Evolutionary conservation across 495 filamentous ascomycete species (phyloP).

Genomic region (Pyrenula aspistea): DNA sequence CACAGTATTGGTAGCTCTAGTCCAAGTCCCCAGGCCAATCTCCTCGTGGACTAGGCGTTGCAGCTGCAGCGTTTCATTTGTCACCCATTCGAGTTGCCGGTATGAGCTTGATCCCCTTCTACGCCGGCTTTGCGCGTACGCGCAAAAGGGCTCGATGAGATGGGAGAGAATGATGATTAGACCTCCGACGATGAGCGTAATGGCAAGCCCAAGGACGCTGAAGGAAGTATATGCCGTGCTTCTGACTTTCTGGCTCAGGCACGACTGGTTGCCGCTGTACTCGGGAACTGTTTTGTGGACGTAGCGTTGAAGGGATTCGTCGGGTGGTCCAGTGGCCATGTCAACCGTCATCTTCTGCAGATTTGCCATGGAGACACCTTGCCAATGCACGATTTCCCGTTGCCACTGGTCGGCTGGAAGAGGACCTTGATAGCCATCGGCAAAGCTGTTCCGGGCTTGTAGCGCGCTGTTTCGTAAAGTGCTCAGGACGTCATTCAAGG

Average conservation of each 20-base stretch:
- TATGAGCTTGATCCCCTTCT: not conserved
- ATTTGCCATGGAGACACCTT: slow-evolving; percentile 3
- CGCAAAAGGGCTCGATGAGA: slow-evolving; percentile 2
- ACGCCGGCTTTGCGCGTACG: not conserved
- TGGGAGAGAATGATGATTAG: slow-evolving; percentile 15
- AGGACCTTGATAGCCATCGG: not conserved
- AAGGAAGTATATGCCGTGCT: not conserved
- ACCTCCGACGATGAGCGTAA: slow-evolving; percentile 13
- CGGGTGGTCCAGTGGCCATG: slow-evolving; percentile 4
- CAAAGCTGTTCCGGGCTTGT: not conserved
- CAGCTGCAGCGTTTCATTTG: slow-evolving; percentile 15
- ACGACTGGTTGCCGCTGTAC: not conserved
- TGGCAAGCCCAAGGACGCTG: slow-evolving; percentile 3
- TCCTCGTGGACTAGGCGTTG: slow-evolving; percentile 16
- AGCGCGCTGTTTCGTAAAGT: not conserved
- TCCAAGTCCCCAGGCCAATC: not conserved
- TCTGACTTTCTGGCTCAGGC: not conserved
- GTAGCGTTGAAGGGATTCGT: not conserved
- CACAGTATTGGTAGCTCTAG: not conserved
- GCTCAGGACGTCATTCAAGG: not conserved
- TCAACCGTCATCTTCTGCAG: slow-evolving; percentile 6
- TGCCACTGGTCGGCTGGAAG: slow-evolving; percentile 15
- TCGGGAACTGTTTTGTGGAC: not conserved
- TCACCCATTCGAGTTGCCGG: slow-evolving; percentile 7
- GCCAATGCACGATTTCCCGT: slow-evolving; percentile 13